Percentiles rank a stretch among this genome's conserved stretches.
Evolutionary conservation across 352 stramenopile genomes (phyloP).

Genomic region (Pythium brassicae): DNA sequence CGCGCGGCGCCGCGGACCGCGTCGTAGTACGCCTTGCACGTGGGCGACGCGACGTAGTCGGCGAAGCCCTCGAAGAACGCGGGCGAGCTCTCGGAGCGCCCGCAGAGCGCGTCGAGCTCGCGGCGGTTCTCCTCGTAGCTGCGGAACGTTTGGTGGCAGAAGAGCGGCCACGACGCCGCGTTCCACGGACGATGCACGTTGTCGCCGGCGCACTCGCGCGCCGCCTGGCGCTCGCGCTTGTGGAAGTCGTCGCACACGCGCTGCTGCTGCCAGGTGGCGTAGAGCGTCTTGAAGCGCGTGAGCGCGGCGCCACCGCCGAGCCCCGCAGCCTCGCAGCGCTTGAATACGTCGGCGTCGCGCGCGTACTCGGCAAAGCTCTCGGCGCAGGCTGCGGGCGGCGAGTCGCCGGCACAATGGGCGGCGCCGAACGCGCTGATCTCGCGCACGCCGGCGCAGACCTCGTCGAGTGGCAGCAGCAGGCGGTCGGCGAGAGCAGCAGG

Average conservation of each 20-base stretch:
- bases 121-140: slow-evolving; percentile 42
- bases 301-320: slow-evolving; percentile 8
- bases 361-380: slow-evolving; percentile 54
- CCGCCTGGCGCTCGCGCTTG: slow-evolving; percentile 39
- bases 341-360: slow-evolving; percentile 30
- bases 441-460: slow-evolving; percentile 35
- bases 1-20: slow-evolving; percentile 31
- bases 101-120: slow-evolving; percentile 41
- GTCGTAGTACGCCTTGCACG: slow-evolving; percentile 61
- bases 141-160: slow-evolving; percentile 52
- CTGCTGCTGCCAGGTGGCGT: slow-evolving; percentile 40
- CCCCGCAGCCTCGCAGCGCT: slow-evolving; percentile 25
- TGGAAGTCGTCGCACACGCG: slow-evolving; percentile 51
- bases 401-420: slow-evolving; percentile 18
- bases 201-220: slow-evolving; percentile 30
- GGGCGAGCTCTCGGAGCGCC: slow-evolving; percentile 33
- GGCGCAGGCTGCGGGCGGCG: slow-evolving; percentile 23
- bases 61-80: slow-evolving; percentile 61
- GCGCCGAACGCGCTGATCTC: slow-evolving; percentile 38
- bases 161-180: slow-evolving; percentile 39
- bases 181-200: slow-evolving; percentile 44
- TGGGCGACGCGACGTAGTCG: slow-evolving; percentile 43
- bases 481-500: not conserved
- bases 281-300: slow-evolving; percentile 31
- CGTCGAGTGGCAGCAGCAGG: not conserved